Evolutionary conservation across 2,329 filamentous ascomycete species (phyloP).

Genomic region (Penicillium brevicompactum): DNA sequence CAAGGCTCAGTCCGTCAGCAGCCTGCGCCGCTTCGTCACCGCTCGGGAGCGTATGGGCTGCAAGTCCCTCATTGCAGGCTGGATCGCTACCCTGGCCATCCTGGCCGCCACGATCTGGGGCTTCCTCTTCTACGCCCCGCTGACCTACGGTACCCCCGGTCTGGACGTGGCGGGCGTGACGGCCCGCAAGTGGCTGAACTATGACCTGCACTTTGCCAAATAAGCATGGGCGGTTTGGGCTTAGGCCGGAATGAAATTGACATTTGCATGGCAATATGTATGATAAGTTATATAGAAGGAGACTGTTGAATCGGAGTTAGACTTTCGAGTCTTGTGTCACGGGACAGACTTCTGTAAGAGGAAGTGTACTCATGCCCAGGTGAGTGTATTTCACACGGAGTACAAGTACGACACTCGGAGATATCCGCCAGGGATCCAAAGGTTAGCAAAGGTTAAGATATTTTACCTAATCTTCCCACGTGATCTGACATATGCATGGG

Average conservation of each 20-base stretch:
- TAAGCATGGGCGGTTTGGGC: conserved; percentile 51
- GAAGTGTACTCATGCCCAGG: background rate
- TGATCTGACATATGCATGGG: too few species aligned
- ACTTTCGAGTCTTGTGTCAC: conserved; percentile 18
- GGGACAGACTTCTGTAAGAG: background rate
- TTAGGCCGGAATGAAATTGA: conserved; percentile 7
- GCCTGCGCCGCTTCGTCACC: conserved; percentile 62
- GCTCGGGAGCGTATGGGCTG: conserved; percentile 78
- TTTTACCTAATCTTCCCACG: too few species aligned
- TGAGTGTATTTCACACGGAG: background rate
- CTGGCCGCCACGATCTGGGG: conserved; percentile 69
- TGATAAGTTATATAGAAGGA: background rate
- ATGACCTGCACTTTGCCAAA: conserved; percentile 98
- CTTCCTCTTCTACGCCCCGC: conserved; percentile 90
- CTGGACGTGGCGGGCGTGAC: conserved; percentile 76
- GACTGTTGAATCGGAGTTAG: background rate
- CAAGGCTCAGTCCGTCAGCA: conserved; percentile 42
- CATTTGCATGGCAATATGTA: background rate
- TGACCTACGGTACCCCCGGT: conserved; percentile 94
- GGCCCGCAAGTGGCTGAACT: conserved; percentile 91
- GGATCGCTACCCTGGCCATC: conserved; percentile 76
- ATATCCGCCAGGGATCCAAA: too few species aligned
- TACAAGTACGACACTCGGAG: too few species aligned
- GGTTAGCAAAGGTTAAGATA: too few species aligned
- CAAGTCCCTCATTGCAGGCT: conserved; percentile 75